A percentile compares a stretch with the other conserved stretches of the same genome.
Evolutionary conservation across 768 basidiomycete genomes (phyloP).

Genomic region (Cystofilobasidium bisporidii): DNA sequence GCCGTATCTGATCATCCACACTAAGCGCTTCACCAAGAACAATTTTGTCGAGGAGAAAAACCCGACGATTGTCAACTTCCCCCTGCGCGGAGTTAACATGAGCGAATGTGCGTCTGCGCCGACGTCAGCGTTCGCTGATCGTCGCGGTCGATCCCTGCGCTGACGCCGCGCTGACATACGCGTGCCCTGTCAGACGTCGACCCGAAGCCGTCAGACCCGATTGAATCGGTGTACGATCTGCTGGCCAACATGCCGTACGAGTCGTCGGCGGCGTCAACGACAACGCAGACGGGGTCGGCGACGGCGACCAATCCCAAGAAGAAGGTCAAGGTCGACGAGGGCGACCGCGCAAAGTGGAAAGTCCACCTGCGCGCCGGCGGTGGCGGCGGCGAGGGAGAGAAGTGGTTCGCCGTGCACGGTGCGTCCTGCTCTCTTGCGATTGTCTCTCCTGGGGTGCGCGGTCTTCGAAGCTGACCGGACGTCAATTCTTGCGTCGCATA

Average conservation of each 20-base stretch:
- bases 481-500: neutral
- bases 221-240: constrained; percentile 76
- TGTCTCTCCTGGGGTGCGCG: neutral
- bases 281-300: constrained; percentile 45
- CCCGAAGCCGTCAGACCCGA: constrained; percentile 47
- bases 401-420: constrained; percentile 84
- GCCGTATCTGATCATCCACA: constrained; percentile 84
- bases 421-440: neutral
- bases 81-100: constrained; percentile 84
- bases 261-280: constrained; percentile 80
- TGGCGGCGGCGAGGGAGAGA: constrained; percentile 65
- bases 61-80: constrained; percentile 96
- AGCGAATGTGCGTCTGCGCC: constrained; percentile 62
- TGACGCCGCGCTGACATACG: neutral
- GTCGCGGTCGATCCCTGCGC: neutral
- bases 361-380: constrained; percentile 50
- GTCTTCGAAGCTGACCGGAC: neutral
- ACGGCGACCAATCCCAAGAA: constrained; percentile 31
- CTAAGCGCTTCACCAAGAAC: constrained; percentile 95
- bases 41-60: constrained; percentile 97
- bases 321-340: constrained; percentile 47
- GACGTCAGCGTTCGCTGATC: constrained; percentile 18
- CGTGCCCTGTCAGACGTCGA: constrained; percentile 54
- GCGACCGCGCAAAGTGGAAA: constrained; percentile 87
- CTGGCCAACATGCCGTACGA: constrained; percentile 92